These are phyloP conservation scores for Moniliophthora roreri DNA, from an alignment of 1,284 basidiomycete species.

Conservation along the genomic window DNA sequence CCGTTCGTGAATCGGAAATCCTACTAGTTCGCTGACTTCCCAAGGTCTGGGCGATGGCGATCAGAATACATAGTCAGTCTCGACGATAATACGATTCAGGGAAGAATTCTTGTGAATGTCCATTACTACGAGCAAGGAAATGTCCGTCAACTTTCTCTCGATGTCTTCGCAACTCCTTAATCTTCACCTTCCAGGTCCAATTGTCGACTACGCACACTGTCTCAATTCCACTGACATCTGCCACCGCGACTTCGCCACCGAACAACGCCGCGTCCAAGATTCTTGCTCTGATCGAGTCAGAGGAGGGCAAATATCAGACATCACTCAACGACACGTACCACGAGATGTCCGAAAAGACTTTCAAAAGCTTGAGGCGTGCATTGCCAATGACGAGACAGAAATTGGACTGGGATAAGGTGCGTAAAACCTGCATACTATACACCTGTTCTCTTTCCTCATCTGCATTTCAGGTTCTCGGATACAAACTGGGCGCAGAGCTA, in stretches of 20 bases:
- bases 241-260: slow-evolving; percentile 49
- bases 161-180: slow-evolving; percentile 5
- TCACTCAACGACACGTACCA: slow-evolving; percentile 80
- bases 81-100: slow-evolving; percentile 51
- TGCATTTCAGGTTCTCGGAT: slow-evolving; percentile 74
- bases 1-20: slow-evolving; percentile 21
- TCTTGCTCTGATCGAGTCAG: slow-evolving; percentile 76
- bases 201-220: slow-evolving; percentile 73
- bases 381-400: slow-evolving; percentile 92
- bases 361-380: slow-evolving; percentile 85
- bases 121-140: slow-evolving; percentile 98
- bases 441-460: not conserved
- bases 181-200: slow-evolving; percentile 72
- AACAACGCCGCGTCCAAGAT: slow-evolving; percentile 67
- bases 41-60: slow-evolving; percentile 91
- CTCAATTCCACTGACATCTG: slow-evolving; percentile 63
- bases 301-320: slow-evolving; percentile 77
- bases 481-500: slow-evolving; percentile 85
- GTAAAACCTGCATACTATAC: slow-evolving; percentile 17
- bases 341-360: slow-evolving; percentile 88
- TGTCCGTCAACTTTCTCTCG: slow-evolving; percentile 47
- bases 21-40: not conserved
- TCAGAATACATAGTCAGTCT: slow-evolving; percentile 73
- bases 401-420: slow-evolving; percentile 91
- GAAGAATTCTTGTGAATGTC: slow-evolving; percentile 78